Evolutionary conservation across 2,329 filamentous ascomycete species (phyloP).

Genomic region (Fusarium hainanense): DNA sequence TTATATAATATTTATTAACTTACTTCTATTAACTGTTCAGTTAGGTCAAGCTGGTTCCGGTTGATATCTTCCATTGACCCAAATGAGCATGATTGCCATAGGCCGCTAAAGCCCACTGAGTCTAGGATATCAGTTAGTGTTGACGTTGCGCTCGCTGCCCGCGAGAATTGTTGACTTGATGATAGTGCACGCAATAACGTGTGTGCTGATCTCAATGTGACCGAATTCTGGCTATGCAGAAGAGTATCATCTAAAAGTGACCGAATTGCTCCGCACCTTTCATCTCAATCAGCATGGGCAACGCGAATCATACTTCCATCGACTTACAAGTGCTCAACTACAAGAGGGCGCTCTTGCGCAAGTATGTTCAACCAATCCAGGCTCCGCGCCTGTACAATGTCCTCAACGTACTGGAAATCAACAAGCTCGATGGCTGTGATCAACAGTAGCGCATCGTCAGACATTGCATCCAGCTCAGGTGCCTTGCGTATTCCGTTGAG

Average conservation of each 20-base stretch:
- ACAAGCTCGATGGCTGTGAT: constrained; percentile 72
- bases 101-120: constrained; percentile 70
- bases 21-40: constrained; percentile 71
- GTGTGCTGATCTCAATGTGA: constrained; percentile 70
- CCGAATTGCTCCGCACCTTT: constrained; percentile 66
- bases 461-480: constrained; percentile 57
- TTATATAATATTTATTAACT: constrained; percentile 29
- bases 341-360: constrained; percentile 63
- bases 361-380: constrained; percentile 70
- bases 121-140: constrained; percentile 65
- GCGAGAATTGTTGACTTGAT: constrained; percentile 62
- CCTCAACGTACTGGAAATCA: constrained; percentile 74
- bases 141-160: constrained; percentile 59
- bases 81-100: constrained; percentile 69
- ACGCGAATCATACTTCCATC: background rate
- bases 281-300: background rate
- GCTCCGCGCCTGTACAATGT: constrained; percentile 68
- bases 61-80: constrained; percentile 53
- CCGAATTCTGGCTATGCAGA: constrained; percentile 70
- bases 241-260: constrained; percentile 70
- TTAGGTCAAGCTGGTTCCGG: constrained; percentile 58
- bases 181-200: constrained; percentile 68
- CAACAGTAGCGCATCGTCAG: constrained; percentile 71
- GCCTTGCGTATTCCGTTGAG: constrained; percentile 42
- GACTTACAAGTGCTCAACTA: constrained; percentile 69